Evolutionary conservation across 2,329 filamentous ascomycete genomes (phyloP), one percentile per base, ranked within the genome.

Genomic region (Botrytis pseudocinerea): DNA sequence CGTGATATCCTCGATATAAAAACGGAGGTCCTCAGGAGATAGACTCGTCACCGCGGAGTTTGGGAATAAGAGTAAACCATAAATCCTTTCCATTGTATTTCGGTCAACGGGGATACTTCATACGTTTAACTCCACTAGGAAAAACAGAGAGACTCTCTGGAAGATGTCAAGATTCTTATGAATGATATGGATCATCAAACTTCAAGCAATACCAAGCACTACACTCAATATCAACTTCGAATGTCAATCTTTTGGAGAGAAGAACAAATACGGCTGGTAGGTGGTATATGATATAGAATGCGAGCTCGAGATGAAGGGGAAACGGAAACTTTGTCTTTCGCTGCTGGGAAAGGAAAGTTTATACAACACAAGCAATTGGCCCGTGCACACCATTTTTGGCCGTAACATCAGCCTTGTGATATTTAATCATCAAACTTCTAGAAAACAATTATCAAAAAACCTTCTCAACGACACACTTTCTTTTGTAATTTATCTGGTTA

Each of bases 341-440:
- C 14, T 57, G n/a, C 40, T 64, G 40, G 40, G 40, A 42, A 64
- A 64, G 40, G 40, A 42, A 64, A 64, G 40, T 46, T 22, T 44
- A 42, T 64, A 25, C n/a, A 62, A 12, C n/a, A 57, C 51, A 57
- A 38, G 44, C 28, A 48, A 65, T 48, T 54, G 64, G 64, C 38
- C 64, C 64, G 46, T 68, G 64, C 64, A 68, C 16, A 57, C n/a
- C n/a, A 38, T 54, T 68, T 54, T 68, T 68, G 48, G 48, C 18
- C 38, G 16, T 44, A 68, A 54, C 64, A 28, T 68, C 64, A 68
- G 64, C 64, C 64, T 68, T 68, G 64, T 54, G 46, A 68, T 68
- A 68, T 68, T 68, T 68, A 68, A 54, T 54, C 46, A 68, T 42
- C 64, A 57, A 68, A 54, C 64, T 57, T 54, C 14, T 2, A 66